Evolutionary conservation across 441 rosid genomes (phyloP).

Genomic region (Geranium incanum): DNA sequence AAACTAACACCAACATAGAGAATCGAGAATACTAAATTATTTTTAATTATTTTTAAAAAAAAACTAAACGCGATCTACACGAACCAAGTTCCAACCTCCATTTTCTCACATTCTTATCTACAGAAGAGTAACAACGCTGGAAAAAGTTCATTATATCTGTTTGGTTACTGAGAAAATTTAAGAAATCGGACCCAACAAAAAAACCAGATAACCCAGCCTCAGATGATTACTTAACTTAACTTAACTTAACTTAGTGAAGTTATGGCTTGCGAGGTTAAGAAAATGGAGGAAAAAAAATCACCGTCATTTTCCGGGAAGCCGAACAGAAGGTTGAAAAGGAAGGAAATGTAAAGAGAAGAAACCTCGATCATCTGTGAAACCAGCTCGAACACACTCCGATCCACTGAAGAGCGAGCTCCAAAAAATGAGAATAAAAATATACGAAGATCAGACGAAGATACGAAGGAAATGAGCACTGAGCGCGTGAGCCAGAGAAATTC

Average conservation of each 20-base stretch:
- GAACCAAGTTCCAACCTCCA: no score
- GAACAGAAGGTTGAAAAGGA: background rate
- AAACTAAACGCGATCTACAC: background rate
- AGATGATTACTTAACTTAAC: no score
- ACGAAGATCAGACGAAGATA: background rate
- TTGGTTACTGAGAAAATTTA: background rate
- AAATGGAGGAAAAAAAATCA: background rate
- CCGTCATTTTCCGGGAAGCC: slow-evolving; percentile 2
- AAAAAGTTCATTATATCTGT: background rate
- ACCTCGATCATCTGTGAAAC: background rate
- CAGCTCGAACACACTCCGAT: background rate
- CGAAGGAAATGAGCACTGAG: background rate
- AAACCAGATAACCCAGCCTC: no score
- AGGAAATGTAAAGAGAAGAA: background rate
- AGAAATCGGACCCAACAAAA: background rate
- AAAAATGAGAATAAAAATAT: background rate
- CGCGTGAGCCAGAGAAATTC: background rate
- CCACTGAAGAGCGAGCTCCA: background rate
- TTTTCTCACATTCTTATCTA: background rate
- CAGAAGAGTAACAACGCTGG: background rate
- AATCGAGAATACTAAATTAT: no score
- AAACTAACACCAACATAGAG: no score
- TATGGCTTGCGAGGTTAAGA: background rate
- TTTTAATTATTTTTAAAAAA: no score
- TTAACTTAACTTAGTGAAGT: background rate